Percentiles rank a stretch among this genome's conserved stretches.
These are phyloP conservation scores for Lentinula novae-zelandiae DNA, from an alignment of 1,284 basidiomycete species.

Conservation along the genomic window DNA sequence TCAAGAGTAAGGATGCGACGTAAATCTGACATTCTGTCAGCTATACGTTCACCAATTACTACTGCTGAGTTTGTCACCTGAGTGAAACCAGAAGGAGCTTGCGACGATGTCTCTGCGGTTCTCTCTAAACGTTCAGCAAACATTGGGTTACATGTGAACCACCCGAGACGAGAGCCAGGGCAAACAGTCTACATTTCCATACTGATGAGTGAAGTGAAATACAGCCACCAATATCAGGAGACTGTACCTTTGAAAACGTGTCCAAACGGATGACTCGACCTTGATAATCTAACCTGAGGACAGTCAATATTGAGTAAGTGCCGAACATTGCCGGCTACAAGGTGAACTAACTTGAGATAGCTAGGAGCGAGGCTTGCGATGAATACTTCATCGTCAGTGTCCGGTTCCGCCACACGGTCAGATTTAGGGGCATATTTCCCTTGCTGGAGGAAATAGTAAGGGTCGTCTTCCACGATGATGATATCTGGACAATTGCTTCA, in stretches of 20 bases:
- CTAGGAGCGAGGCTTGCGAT: slow-evolving; percentile 58
- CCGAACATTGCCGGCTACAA: neutral
- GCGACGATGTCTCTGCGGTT: slow-evolving; percentile 68
- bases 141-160: slow-evolving; percentile 70
- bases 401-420: slow-evolving; percentile 27
- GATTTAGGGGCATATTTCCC: slow-evolving; percentile 47
- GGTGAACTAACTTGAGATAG: slow-evolving; percentile 52
- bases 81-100: slow-evolving; percentile 72
- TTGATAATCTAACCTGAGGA: slow-evolving; percentile 60
- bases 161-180: slow-evolving; percentile 76
- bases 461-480: slow-evolving; percentile 79
- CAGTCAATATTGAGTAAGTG: neutral
- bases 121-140: slow-evolving; percentile 77
- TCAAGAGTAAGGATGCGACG: slow-evolving; percentile 56
- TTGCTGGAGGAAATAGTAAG: slow-evolving; percentile 77
- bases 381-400: slow-evolving; percentile 36
- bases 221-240: neutral
- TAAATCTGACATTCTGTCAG: slow-evolving; percentile 39
- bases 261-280: slow-evolving; percentile 79
- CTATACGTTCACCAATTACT: neutral
- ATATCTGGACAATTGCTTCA: slow-evolving; percentile 38
- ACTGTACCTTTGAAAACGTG: slow-evolving; percentile 72
- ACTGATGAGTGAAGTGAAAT: neutral
- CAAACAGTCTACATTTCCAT: slow-evolving; percentile 55
- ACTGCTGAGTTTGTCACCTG: slow-evolving; percentile 35